Evolutionary conservation across 1,284 basidiomycete species (phyloP).

Genomic region (Agroathelia rolfsii): DNA sequence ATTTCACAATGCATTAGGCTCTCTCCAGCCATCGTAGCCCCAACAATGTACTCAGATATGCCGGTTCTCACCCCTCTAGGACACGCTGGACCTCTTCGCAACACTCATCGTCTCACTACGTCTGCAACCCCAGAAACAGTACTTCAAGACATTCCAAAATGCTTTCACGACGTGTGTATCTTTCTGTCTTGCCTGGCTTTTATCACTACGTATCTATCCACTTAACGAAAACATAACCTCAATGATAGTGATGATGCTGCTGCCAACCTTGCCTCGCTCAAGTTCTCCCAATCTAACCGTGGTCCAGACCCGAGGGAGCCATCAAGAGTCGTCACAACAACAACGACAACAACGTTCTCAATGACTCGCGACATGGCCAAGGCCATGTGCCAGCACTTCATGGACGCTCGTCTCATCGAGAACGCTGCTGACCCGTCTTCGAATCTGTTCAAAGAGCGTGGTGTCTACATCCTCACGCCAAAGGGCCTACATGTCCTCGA

Average conservation of each 20-base stretch:
- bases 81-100: constrained; percentile 96
- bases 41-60: constrained; percentile 6
- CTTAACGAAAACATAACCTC: constrained; percentile 4
- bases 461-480: constrained; percentile 91
- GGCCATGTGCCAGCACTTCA: constrained; percentile 98
- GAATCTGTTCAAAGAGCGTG: constrained; percentile 93
- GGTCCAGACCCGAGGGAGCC: constrained; percentile 97
- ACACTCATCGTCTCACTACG: constrained; percentile 93
- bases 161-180: constrained; percentile 86
- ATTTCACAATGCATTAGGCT: background rate
- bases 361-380: constrained; percentile 99
- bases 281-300: constrained; percentile 98
- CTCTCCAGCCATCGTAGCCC: constrained; percentile 3
- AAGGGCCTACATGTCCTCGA: constrained; percentile 98
- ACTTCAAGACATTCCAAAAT: constrained; percentile 91
- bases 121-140: constrained; percentile 84
- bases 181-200: constrained; percentile 8
- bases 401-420: constrained; percentile 96
- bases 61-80: constrained; percentile 44
- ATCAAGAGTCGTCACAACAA: constrained; percentile 94
- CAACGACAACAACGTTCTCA: constrained; percentile 98
- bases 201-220: constrained; percentile 13
- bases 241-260: constrained; percentile 85
- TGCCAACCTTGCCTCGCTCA: constrained; percentile 87
- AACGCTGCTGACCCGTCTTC: constrained; percentile 87